Percentiles rank a stretch among this genome's conserved stretches.
phyloP scores from a whole-genome alignment of 2,329 filamentous ascomycete genomes.

The Penicillium sp. region DNA sequence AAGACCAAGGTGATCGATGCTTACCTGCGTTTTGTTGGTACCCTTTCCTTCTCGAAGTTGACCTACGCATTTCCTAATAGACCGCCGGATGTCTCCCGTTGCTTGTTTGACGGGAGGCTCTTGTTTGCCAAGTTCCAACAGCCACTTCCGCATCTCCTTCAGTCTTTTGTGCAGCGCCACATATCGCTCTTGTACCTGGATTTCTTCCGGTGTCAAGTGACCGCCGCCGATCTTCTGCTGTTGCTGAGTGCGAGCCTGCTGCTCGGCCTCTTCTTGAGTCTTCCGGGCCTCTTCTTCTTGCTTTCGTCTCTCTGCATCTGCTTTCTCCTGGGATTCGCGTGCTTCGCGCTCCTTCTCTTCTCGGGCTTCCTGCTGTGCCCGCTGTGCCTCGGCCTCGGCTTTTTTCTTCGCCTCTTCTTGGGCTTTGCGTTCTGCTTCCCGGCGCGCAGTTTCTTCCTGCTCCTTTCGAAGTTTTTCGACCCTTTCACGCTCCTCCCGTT shows the following conservation, averaged over 20 bases:
- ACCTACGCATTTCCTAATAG: constrained; percentile 65
- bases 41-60: constrained; percentile 60
- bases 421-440: constrained; percentile 40
- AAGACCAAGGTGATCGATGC: background rate
- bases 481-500: constrained; percentile 32
- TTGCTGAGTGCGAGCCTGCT: constrained; percentile 26
- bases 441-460: constrained; percentile 32
- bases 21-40: constrained; percentile 55
- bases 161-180: constrained; percentile 60
- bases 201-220: constrained; percentile 32
- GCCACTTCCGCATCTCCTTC: constrained; percentile 53
- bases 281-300: constrained; percentile 28
- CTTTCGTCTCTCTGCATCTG: constrained; percentile 31
- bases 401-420: constrained; percentile 35
- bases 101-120: constrained; percentile 57
- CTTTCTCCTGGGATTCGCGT: constrained; percentile 29
- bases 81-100: constrained; percentile 65
- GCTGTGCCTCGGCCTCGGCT: constrained; percentile 33
- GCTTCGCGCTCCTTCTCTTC: constrained; percentile 33
- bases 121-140: constrained; percentile 51
- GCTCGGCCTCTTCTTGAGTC: constrained; percentile 28
- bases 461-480: constrained; percentile 25
- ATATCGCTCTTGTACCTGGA: constrained; percentile 46
- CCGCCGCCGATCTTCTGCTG: constrained; percentile 26
- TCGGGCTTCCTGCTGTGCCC: constrained; percentile 32